Conservation (phyloP, 441 rosid species). For the Croton laevigatus region DNA sequence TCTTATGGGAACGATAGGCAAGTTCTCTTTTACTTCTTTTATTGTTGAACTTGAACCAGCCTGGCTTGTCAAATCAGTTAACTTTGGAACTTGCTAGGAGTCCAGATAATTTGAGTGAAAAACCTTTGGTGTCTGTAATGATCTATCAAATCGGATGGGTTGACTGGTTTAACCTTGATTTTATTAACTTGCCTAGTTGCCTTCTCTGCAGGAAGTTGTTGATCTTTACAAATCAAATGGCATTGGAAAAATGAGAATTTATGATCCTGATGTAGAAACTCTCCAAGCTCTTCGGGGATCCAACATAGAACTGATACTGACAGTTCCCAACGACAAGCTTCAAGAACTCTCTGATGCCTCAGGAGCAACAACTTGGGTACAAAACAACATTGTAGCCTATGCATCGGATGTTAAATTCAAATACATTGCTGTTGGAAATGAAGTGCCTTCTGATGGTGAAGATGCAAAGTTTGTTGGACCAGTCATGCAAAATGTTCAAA, state of each 20-base stretch:
- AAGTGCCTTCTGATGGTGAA: constrained; percentile 24
- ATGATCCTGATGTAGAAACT: constrained; percentile 35
- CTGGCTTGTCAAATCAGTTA: too few species aligned
- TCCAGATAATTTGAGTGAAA: too few species aligned
- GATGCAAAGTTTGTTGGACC: constrained; percentile 26
- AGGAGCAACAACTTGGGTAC: constrained; percentile 36
- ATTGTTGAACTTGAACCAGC: too few species aligned
- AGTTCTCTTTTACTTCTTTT: too few species aligned
- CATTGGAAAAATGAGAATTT: constrained; percentile 40
- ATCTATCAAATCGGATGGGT: too few species aligned
- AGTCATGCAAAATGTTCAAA: constrained; percentile 32
- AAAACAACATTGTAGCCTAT: constrained; percentile 26
- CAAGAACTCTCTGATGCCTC: constrained; percentile 20
- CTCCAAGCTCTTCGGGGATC: constrained; percentile 45
- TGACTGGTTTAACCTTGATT: too few species aligned
- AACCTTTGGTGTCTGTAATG: too few species aligned
- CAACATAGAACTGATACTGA: constrained; percentile 39
- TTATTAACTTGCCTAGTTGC: too few species aligned
- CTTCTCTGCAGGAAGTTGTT: constrained; percentile 30
- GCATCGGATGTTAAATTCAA: constrained; percentile 27
- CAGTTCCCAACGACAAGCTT: constrained; percentile 27
- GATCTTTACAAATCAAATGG: constrained; percentile 23
- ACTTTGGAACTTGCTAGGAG: too few species aligned
- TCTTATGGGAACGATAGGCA: constrained; percentile 7
- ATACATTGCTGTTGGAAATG: constrained; percentile 43